Conservation (phyloP, 768 basidiomycete genomes). For the Tulasnella sp. region DNA sequence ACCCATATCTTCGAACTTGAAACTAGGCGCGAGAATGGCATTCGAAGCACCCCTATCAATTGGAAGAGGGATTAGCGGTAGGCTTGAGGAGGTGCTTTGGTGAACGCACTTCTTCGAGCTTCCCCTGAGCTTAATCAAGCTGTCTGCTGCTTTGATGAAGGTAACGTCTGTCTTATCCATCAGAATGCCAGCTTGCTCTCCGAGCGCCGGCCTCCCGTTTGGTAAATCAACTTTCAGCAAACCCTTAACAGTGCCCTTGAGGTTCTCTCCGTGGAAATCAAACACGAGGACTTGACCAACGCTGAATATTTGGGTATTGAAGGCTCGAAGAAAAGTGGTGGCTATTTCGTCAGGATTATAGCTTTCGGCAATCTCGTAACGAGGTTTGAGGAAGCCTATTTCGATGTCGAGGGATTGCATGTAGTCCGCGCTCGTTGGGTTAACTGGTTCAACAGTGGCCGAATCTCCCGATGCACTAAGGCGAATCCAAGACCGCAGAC, state of each 20-base stretch:
- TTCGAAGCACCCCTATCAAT: conserved; percentile 77
- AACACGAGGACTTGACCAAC: conserved; percentile 73
- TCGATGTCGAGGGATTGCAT: conserved; percentile 82
- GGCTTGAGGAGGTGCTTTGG: not conserved
- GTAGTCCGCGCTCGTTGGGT: conserved; percentile 53
- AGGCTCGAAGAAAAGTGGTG: conserved; percentile 71
- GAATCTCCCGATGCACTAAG: conserved; percentile 77
- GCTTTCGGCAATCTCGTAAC: conserved; percentile 61
- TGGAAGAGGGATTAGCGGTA: conserved; percentile 14
- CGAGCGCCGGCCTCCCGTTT: conserved; percentile 55
- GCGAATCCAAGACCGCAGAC: conserved; percentile 89
- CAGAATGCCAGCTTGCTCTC: conserved; percentile 58
- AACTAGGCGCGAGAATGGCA: conserved; percentile 95
- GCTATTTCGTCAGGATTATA: conserved; percentile 89
- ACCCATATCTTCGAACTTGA: conserved; percentile 99
- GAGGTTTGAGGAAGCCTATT: conserved; percentile 62
- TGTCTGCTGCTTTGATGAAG: conserved; percentile 80
- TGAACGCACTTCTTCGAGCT: conserved; percentile 78
- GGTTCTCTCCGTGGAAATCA: conserved; percentile 84
- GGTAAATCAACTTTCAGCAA: conserved; percentile 64
- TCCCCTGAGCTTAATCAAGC: conserved; percentile 86
- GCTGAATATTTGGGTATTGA: conserved; percentile 70
- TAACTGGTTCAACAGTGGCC: conserved; percentile 63
- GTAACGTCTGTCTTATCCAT: conserved; percentile 93
- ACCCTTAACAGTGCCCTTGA: conserved; percentile 70